Evolutionary conservation across 805 yeast species (phyloP), one percentile per base, ranked within the genome.

Genomic region (Hanseniaspora nectarophila): DNA sequence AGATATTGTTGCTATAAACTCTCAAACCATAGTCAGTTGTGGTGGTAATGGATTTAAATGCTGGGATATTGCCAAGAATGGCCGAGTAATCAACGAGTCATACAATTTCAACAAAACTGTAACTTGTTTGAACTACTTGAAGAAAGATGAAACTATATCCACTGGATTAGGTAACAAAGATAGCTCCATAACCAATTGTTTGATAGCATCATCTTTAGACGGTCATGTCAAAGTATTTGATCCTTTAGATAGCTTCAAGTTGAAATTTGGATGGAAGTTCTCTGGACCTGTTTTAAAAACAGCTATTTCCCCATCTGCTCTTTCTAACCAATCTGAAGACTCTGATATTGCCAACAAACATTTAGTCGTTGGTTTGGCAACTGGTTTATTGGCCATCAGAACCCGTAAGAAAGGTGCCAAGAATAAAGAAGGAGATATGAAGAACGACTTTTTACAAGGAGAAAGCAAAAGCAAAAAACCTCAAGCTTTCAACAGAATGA

Each of bases 211-310:
- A 16, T 88, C 97, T 0, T 72, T 92, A 54, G 98, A 92, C 68
- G 98, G 98, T 20, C 98, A 92, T 67, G 95, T 92, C 55, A 92
- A 92, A 67, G 89, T 89, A 43, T 86, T 90, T 64, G 97, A 89
- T 66, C 77, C 85, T 35, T 68, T 76, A 26, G 75, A 82, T 21
- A 75, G 77, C 59, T 89, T 90, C 86, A 84, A 82, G 55, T 95
- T 90, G 55, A 85, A 83, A 64, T 90, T 88, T 64, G 97, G 97
- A 45, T 90, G 97, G 97, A 90, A 89, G 67, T 90, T 85, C 63
- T 95, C 96, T 33, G 87, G 90, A 23, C 95, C 95, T 37, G 96
- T 92, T 0, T 71, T 92, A 59, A 74, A 86, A 60, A 81, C 95
- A 63, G 97, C 89, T 13, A 82, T 86, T 10, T 86, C 96, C 8